These are phyloP conservation scores for Apiotrichum gracile DNA, from an alignment of 1,284 basidiomycete species.

Conservation along the genomic window DNA sequence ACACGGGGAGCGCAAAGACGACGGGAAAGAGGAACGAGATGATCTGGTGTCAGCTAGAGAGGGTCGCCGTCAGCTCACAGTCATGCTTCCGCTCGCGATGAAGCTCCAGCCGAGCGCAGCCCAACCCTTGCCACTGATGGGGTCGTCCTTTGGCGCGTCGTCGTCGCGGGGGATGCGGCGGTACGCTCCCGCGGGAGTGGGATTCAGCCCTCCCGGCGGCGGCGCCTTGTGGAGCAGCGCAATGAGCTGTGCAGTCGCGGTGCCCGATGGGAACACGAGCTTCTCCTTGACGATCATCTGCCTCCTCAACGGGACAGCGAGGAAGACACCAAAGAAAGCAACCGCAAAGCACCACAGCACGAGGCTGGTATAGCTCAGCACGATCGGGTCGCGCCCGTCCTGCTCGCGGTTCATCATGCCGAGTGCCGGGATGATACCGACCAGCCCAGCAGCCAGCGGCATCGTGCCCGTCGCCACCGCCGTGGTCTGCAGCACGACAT, in stretches of 20 bases:
- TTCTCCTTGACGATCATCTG: slow-evolving; percentile 97
- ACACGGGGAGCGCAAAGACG: slow-evolving; percentile 82
- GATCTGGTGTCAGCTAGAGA: slow-evolving; percentile 33
- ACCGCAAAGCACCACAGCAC: slow-evolving; percentile 65
- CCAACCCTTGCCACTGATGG: slow-evolving; percentile 63
- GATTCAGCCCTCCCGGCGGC: slow-evolving; percentile 20
- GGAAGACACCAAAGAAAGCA: slow-evolving; percentile 91
- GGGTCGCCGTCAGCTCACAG: slow-evolving; percentile 53
- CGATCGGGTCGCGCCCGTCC: slow-evolving; percentile 71
- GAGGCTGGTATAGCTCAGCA: slow-evolving; percentile 63
- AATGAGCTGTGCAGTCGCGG: slow-evolving; percentile 93
- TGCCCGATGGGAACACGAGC: slow-evolving; percentile 87
- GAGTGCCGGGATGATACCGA: slow-evolving; percentile 88
- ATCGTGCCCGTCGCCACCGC: slow-evolving; percentile 81
- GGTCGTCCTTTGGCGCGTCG: slow-evolving; percentile 22
- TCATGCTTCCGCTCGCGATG: slow-evolving; percentile 61
- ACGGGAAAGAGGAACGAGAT: slow-evolving; percentile 77
- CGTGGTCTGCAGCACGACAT: slow-evolving; percentile 89
- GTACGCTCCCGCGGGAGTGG: slow-evolving; percentile 19
- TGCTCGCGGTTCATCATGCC: slow-evolving; percentile 64
- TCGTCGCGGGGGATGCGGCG: slow-evolving; percentile 18
- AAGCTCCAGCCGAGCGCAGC: slow-evolving; percentile 68
- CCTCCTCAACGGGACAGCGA: slow-evolving; percentile 85
- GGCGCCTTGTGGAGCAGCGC: slow-evolving; percentile 68
- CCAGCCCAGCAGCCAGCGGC: slow-evolving; percentile 89